Evolutionary conservation across 139 green algal genomes (phyloP), one percentile per base, ranked within the genome.

Genomic region (Chlamydomonas asymmetrica): DNA sequence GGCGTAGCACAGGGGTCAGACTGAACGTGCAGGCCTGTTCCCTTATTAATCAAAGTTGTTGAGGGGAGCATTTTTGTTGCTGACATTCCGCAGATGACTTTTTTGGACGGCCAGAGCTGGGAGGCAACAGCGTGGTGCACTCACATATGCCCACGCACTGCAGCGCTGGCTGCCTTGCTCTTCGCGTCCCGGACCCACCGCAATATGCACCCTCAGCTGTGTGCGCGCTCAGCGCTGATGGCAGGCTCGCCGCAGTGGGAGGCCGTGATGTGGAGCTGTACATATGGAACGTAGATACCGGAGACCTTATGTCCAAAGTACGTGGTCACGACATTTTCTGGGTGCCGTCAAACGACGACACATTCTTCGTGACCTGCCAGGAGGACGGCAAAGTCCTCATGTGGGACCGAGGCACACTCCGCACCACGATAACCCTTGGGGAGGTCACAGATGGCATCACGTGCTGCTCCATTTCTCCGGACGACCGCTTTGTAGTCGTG

Each of bases 291-390:
- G 79, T 76, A 35, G 72, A 79, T 37, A 81, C 71, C 16, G 81
- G 81, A 32, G 76, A 79, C 20, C 54, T 83, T 35, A 38, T 87
- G 35, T 65, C 63, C 35, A 87, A 69, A 31, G 66, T 87, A 31
- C 66, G 76, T 31, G 81, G 81, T 16, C 81, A 87, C 50, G 81
- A 87, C 39, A 80, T 76, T 3, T 79, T 73, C n/a, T 87, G 81
- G 81, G 79, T 76, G 5, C 37, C 45, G 22, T 66, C 39, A 52
- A 62, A 87, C 41, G 81, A 83, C 73, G 74, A 75, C 68, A 66
- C 71, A 0, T 87, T 87, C 45, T 87, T 83, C 48, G 72, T 87
- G n/a, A 87, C 81, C 7, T 66, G 74, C 22, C 81, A 87, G 34
- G 79, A 84, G 66, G 79, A 84, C 25, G 59, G 50, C 60, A 84